Evolutionary conservation across 148 eudicot species (phyloP).

Genomic region (Drosera capensis): DNA sequence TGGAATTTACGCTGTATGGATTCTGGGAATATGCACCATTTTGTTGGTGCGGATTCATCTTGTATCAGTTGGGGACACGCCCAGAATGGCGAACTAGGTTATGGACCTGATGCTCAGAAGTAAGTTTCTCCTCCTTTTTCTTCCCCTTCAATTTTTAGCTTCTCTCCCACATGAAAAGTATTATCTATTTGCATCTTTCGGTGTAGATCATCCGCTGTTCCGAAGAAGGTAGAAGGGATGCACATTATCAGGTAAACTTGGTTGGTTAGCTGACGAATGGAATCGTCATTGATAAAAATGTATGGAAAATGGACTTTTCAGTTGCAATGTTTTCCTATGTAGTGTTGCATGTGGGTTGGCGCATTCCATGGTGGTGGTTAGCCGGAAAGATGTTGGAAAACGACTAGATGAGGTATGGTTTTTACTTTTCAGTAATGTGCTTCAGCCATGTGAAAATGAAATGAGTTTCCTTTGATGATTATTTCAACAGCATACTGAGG

Average conservation of each 20-base stretch:
- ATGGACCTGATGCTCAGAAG: slow-evolving; percentile 61
- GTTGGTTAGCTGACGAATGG: no score
- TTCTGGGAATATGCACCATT: slow-evolving; percentile 83
- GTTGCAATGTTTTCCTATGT: background rate
- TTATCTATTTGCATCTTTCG: background rate
- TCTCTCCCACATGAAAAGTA: background rate
- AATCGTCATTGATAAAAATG: no score
- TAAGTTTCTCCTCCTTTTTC: slow-evolving; percentile 6
- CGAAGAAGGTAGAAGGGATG: slow-evolving; percentile 72
- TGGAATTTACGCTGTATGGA: slow-evolving; percentile 92
- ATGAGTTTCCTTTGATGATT: background rate
- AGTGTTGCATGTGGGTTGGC: slow-evolving; percentile 94
- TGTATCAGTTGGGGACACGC: slow-evolving; percentile 99
- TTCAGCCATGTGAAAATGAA: background rate
- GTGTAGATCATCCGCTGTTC: slow-evolving; percentile 42
- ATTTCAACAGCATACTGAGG: background rate
- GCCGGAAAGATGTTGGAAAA: slow-evolving; percentile 43
- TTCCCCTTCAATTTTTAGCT: slow-evolving; percentile 2
- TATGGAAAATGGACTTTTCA: background rate
- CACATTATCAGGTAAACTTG: slow-evolving; percentile 47
- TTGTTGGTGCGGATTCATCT: slow-evolving; percentile 89
- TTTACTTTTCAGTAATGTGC: background rate
- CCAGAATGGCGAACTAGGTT: slow-evolving; percentile 85
- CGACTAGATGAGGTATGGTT: slow-evolving; percentile 71
- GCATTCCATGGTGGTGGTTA: slow-evolving; percentile 85